Conservation (phyloP, 208 protist species). For the Trypanosoma cruzi region DNA sequence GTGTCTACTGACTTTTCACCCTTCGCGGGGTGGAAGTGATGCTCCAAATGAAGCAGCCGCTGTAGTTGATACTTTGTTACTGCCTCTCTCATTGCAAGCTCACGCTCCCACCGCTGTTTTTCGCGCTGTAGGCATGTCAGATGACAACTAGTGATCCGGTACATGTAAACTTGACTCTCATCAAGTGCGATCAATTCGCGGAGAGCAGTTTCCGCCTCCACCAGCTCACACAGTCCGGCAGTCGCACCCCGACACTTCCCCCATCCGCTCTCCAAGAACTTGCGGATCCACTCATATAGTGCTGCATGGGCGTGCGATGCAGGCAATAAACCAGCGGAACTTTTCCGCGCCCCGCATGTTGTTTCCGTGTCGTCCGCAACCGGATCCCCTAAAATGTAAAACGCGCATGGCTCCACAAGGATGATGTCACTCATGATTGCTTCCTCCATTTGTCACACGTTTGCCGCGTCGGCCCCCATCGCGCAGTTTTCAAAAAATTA, state of each 20-base stretch:
- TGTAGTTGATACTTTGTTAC: slow-evolving; percentile 10
- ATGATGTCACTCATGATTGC: slow-evolving; percentile 15
- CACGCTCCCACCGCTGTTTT: neutral
- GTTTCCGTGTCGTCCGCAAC: neutral
- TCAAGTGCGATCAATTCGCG: slow-evolving; percentile 19
- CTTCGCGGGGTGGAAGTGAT: neutral
- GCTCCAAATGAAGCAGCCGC: slow-evolving; percentile 9
- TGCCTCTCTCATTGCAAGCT: slow-evolving; percentile 5
- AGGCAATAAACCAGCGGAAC: neutral
- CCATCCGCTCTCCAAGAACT: neutral
- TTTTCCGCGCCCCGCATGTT: neutral
- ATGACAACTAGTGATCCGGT: neutral
- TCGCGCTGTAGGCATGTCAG: neutral
- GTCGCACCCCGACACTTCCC: neutral
- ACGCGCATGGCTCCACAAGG: neutral
- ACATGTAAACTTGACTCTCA: slow-evolving; percentile 12
- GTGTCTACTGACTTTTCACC: neutral
- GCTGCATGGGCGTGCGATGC: slow-evolving; percentile 1
- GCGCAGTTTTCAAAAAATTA: neutral
- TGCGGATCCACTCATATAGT: slow-evolving; percentile 21
- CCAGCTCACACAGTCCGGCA: neutral
- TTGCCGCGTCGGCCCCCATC: neutral
- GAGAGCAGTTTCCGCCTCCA: neutral
- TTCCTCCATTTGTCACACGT: neutral
- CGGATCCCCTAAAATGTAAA: neutral